A percentile compares a stretch with the other conserved stretches of the same genome.
Conservation (phyloP, 129 eudicot species). For the Chrysanthemum seticuspe region DNA sequence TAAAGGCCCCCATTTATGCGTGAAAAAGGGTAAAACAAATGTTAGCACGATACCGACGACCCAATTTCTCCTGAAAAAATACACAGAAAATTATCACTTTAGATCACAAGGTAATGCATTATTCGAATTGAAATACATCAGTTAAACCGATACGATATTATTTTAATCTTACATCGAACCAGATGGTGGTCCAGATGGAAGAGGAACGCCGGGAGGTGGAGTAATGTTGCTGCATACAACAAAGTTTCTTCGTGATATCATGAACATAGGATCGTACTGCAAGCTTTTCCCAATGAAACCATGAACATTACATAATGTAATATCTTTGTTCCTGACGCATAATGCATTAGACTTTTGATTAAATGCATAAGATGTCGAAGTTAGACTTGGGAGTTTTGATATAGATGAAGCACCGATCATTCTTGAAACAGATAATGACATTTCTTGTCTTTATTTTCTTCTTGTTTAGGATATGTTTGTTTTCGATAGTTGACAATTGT, state of each 20-base stretch:
- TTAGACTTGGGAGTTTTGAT: slow-evolving; percentile 4
- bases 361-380: background rate
- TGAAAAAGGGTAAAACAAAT: slow-evolving; percentile 49
- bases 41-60: slow-evolving; percentile 50
- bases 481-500: background rate
- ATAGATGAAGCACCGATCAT: background rate
- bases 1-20: slow-evolving; percentile 65
- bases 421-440: slow-evolving; percentile 29
- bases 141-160: background rate
- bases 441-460: slow-evolving; percentile 14
- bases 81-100: background rate
- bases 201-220: slow-evolving; percentile 31
- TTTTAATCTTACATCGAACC: slow-evolving; percentile 37
- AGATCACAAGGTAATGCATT: background rate
- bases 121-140: background rate
- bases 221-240: slow-evolving; percentile 29
- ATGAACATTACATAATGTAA: background rate
- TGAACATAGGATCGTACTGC: slow-evolving; percentile 25
- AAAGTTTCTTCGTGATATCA: slow-evolving; percentile 13
- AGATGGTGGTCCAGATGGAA: slow-evolving; percentile 41
- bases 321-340: no score
- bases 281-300: slow-evolving; percentile 10
- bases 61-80: slow-evolving; percentile 46
- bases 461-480: background rate
- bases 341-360: background rate